These are phyloP conservation scores for Hymenoscyphus infarciens DNA, from an alignment of 2,329 filamentous ascomycete genomes.

Conservation along the genomic window DNA sequence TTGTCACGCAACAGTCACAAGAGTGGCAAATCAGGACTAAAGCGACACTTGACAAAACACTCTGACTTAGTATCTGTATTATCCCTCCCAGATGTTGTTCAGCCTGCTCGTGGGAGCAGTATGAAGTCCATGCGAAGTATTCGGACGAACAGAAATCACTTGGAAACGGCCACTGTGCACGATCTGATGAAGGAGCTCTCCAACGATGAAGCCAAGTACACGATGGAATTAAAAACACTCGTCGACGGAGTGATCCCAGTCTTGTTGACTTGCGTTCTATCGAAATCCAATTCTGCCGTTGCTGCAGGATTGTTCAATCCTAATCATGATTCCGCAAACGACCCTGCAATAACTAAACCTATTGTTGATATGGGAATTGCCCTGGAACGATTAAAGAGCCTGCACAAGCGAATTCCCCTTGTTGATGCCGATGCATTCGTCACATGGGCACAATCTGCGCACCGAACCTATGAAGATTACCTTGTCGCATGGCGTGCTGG, in stretches of 20 bases:
- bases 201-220: slow-evolving; percentile 82
- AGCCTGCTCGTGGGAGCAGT: slow-evolving; percentile 59
- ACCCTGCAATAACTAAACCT: slow-evolving; percentile 67
- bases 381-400: slow-evolving; percentile 75
- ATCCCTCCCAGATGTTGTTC: slow-evolving; percentile 62
- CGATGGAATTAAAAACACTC: slow-evolving; percentile 84
- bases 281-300: slow-evolving; percentile 61
- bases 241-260: slow-evolving; percentile 96
- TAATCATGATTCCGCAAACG: slow-evolving; percentile 43
- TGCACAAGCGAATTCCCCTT: slow-evolving; percentile 77
- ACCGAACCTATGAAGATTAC: slow-evolving; percentile 80
- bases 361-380: slow-evolving; percentile 93
- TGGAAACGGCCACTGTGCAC: slow-evolving; percentile 64
- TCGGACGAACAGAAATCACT: slow-evolving; percentile 65
- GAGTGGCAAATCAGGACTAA: slow-evolving; percentile 42
- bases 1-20: slow-evolving; percentile 30
- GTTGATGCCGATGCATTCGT: slow-evolving; percentile 69
- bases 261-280: slow-evolving; percentile 78
- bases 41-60: slow-evolving; percentile 77
- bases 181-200: slow-evolving; percentile 78
- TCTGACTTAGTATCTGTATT: slow-evolving; percentile 92
- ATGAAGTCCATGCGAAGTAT: slow-evolving; percentile 76
- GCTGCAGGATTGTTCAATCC: slow-evolving; percentile 66
- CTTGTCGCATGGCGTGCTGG: slow-evolving; percentile 85
- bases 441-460: slow-evolving; percentile 75